Conservation (phyloP, 2,329 filamentous ascomycete species). For the Daldinia eschscholtzii region DNA sequence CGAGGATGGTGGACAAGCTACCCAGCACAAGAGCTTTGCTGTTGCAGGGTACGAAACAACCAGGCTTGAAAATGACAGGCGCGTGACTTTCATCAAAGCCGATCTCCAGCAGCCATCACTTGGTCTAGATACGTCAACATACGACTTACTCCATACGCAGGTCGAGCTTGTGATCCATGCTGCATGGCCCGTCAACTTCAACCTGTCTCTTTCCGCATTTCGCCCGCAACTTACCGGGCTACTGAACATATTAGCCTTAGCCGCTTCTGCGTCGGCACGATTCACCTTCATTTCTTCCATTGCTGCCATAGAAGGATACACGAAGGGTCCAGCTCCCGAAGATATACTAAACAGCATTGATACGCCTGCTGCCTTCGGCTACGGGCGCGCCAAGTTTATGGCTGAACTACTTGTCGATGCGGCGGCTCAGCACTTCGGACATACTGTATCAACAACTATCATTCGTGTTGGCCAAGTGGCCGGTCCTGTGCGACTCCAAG, state of each 20-base stretch:
- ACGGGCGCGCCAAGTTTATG: slow-evolving; percentile 48
- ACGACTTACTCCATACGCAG: slow-evolving; percentile 27
- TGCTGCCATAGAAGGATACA: slow-evolving; percentile 25
- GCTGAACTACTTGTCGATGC: slow-evolving; percentile 45
- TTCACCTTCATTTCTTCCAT: slow-evolving; percentile 47
- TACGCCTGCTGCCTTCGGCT: slow-evolving; percentile 39
- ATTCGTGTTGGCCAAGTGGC: slow-evolving; percentile 50
- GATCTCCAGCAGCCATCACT: slow-evolving; percentile 41
- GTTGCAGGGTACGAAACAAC: slow-evolving; percentile 9
- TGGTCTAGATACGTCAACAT: slow-evolving; percentile 34
- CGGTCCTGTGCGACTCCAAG: slow-evolving; percentile 40
- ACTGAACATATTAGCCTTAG: slow-evolving; percentile 40
- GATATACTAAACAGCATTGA: slow-evolving; percentile 26
- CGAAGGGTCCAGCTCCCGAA: slow-evolving; percentile 24
- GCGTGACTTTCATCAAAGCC: slow-evolving; percentile 45
- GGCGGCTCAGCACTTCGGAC: slow-evolving; percentile 35
- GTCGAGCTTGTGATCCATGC: slow-evolving; percentile 44
- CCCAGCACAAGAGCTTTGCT: slow-evolving; percentile 26
- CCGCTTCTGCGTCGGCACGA: slow-evolving; percentile 18
- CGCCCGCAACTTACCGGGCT: slow-evolving; percentile 44
- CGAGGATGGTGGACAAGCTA: slow-evolving; percentile 35
- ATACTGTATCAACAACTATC: slow-evolving; percentile 28
- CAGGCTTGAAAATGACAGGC: slow-evolving; percentile 21
- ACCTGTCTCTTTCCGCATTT: slow-evolving; percentile 42
- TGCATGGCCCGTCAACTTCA: slow-evolving; percentile 49